Conservation (phyloP, 2,329 filamentous ascomycete species). For the Hirsutella thompsonii region DNA sequence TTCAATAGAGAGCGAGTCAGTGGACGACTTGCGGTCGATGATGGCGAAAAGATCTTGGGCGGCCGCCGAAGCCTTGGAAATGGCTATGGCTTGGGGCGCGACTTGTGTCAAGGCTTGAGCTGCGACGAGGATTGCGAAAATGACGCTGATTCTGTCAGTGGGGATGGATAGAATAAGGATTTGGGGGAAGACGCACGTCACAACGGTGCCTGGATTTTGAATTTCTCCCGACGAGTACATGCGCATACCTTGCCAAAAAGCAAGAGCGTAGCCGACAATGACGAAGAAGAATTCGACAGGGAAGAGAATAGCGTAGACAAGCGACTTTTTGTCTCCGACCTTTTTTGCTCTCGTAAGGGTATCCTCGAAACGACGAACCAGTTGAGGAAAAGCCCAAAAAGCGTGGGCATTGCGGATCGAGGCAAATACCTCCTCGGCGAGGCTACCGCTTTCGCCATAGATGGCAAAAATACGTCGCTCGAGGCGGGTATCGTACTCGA, state of each 20-base stretch:
- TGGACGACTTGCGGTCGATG: conserved; percentile 29
- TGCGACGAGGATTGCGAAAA: conserved; percentile 33
- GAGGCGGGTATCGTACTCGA: conserved; percentile 25
- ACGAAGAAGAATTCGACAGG: conserved; percentile 33
- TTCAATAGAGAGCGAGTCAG: conserved; percentile 27
- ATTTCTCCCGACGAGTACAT: conserved; percentile 33
- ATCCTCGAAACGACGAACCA: conserved; percentile 26
- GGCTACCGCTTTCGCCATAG: conserved; percentile 26
- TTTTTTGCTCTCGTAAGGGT: conserved; percentile 26
- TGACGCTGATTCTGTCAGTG: conserved; percentile 14
- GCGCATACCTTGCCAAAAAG: conserved; percentile 38
- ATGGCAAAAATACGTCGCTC: conserved; percentile 30
- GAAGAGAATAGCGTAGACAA: conserved; percentile 29
- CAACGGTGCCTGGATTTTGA: conserved; percentile 27
- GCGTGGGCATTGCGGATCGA: conserved; percentile 36
- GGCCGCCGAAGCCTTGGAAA: conserved; percentile 32
- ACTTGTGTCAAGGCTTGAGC: conserved; percentile 31
- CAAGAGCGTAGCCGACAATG: conserved; percentile 31
- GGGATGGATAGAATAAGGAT: background rate
- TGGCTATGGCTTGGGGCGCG: conserved; percentile 30
- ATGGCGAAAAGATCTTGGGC: conserved; percentile 32
- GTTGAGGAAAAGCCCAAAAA: conserved; percentile 32
- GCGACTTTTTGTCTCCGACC: conserved; percentile 29
- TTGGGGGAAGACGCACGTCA: conserved; percentile 15
- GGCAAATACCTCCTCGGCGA: conserved; percentile 36